phyloP scores from a whole-genome alignment of 31 red algal genomes.

The Odonthalia washingtoniensis region DNA sequence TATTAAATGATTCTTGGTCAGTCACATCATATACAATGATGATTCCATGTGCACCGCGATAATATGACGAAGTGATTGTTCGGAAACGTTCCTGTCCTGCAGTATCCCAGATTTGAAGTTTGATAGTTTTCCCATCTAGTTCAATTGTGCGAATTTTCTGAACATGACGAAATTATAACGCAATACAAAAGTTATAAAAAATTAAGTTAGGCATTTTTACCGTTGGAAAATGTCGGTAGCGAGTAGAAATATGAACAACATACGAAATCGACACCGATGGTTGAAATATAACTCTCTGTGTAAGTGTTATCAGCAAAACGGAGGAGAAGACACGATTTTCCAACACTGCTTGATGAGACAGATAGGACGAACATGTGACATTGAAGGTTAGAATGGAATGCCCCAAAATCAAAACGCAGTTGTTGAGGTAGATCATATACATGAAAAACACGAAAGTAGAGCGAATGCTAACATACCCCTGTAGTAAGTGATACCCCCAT shows the following conservation, averaged over 20 bases:
- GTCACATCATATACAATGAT: constrained; percentile 99
- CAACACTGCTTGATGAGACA: no score
- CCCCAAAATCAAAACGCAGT: no score
- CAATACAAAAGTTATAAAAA: constrained; percentile 4
- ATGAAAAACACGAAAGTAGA: no score
- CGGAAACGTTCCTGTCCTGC: constrained; percentile 99
- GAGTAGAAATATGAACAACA: no score
- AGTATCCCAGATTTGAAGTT: constrained; percentile 99
- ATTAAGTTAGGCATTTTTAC: no score
- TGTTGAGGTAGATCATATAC: no score
- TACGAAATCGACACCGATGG: constrained; percentile 99
- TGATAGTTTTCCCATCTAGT: constrained; percentile 96
- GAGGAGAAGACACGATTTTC: constrained; percentile 95
- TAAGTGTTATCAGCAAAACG: constrained; percentile 97
- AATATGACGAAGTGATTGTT: constrained; percentile 99
- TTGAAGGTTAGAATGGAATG: no score
- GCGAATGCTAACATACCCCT: no score
- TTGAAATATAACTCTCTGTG: constrained; percentile 97
- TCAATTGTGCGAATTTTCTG: constrained; percentile 99
- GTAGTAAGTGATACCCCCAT: no score
- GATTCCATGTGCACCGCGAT: constrained; percentile 98
- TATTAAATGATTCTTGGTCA: constrained; percentile 95
- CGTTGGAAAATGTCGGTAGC: no score
- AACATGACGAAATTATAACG: neutral
- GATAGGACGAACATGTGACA: no score